Base-by-base conservation (phyloP, 1,284 basidiomycete genomes). In the Trametes sp. region DNA sequence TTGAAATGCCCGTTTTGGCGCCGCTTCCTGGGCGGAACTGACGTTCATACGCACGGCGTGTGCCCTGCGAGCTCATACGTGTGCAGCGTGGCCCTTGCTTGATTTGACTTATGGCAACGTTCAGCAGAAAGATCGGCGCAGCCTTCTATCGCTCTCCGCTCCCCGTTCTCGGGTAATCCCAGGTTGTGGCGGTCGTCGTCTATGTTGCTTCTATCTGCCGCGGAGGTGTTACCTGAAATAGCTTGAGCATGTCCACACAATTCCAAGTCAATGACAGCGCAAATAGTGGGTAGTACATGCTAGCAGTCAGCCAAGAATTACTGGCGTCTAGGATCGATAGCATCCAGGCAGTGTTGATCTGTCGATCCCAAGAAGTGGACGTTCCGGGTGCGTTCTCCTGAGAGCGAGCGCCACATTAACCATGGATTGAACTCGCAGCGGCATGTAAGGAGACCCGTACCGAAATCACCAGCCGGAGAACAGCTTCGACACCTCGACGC, bases 391-490 rank as follows among this genome's bases (percentile, higher is more conserved):
- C 31, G 31, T 33, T 33, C 38, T 41, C 14, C 19, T 21, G 21
- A 13, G n/a, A 14, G 16, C 13, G 19, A 49, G 21, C 48, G 48
- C 48, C 48, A 49, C 48, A 49, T 46, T 49, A 49, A 19, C 9
- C 21, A 29, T 13, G 26, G 31, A n/a, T 29, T n/a, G n/a, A n/a
- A n/a, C n/a, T n/a, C n/a, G n/a, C n/a, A n/a, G 11, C 45, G 23
- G 45, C 5, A 24, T 33, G 31, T 5, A n/a, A 33, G 6, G 2
- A 21, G 49, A 51, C n/a, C 35, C 52, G 36, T 31, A 33, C 52
- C 36, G 38, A 29, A 21, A n/a, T 61, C 54, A 73, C 67, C 67
- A 73, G 2, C 71, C 71, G 8, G 64, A 66, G 62, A 72, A 70
- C 33, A 73, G 59, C 58, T 69, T 73, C 46, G 70, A 70, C 38